Evolutionary conservation across 768 basidiomycete genomes (phyloP).

Genomic region (Kwoniella dejecticola): DNA sequence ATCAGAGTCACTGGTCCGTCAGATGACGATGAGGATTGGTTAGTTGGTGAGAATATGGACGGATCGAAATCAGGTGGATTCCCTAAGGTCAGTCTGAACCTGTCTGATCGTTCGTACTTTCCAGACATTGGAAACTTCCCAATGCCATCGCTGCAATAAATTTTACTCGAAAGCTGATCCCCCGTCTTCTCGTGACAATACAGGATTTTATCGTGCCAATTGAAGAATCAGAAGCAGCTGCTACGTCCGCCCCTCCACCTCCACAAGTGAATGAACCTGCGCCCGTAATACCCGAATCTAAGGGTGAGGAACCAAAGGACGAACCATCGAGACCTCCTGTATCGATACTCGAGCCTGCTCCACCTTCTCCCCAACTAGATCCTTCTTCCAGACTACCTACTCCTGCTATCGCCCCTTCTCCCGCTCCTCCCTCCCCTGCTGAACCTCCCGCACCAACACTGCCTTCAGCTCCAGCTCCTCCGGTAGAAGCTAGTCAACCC

Average conservation of each 20-base stretch:
- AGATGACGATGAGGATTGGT: constrained; percentile 54
- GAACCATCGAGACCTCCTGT: background rate
- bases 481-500: constrained; percentile 4
- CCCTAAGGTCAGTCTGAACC: constrained; percentile 42
- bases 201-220: constrained; percentile 52
- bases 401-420: constrained; percentile 8
- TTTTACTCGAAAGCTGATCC: too few relatives aligned
- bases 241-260: constrained; percentile 4
- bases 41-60: constrained; percentile 52
- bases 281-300: background rate
- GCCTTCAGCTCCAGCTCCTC: constrained; percentile 9
- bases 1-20: constrained; percentile 53
- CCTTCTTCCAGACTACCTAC: constrained; percentile 15
- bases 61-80: constrained; percentile 51
- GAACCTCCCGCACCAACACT: constrained; percentile 17
- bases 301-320: background rate
- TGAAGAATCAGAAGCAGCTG: constrained; percentile 35
- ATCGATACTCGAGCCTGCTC: constrained; percentile 4
- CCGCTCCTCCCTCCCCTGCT: constrained; percentile 4
- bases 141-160: too few relatives aligned
- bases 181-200: background rate
- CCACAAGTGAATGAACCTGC: background rate
- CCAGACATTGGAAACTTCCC: too few relatives aligned
- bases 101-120: background rate
- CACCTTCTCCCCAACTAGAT: constrained; percentile 19